A percentile compares a stretch with the other conserved stretches of the same genome.
phyloP scores from a whole-genome alignment of 139 green algal species.

The Chlamydomonas incerta region DNA sequence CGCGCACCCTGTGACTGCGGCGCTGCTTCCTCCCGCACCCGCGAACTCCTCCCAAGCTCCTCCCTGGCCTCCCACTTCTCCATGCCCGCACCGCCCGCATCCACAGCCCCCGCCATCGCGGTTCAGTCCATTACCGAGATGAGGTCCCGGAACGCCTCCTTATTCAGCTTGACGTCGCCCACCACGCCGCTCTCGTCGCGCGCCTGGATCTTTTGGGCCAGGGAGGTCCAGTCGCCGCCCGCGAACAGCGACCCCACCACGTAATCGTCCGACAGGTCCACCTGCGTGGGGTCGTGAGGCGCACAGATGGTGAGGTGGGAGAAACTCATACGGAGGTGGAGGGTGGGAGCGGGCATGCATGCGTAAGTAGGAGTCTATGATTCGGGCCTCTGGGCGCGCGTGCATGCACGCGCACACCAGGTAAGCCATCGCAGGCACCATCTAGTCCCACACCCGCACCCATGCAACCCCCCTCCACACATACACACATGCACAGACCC shows the following conservation, averaged over 20 bases:
- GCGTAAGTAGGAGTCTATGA: no score
- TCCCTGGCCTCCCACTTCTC: no score
- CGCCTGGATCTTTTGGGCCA: slow-evolving; percentile 50
- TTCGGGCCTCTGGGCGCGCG: no score
- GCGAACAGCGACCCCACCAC: slow-evolving; percentile 70
- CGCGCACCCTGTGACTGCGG: background rate
- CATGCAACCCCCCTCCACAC: background rate
- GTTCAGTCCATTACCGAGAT: slow-evolving; percentile 54
- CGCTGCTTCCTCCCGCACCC: no score
- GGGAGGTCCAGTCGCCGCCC: slow-evolving; percentile 60
- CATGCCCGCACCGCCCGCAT: no score
- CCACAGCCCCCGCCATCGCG: background rate
- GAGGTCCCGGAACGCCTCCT: slow-evolving; percentile 59
- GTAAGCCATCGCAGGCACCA: no score
- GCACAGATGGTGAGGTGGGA: background rate
- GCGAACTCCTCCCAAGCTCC: background rate
- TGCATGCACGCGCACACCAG: no score
- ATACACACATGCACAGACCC: no score
- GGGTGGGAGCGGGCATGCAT: background rate
- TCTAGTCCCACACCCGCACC: background rate
- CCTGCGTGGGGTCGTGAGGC: slow-evolving; percentile 33
- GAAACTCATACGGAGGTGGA: background rate
- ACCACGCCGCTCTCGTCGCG: slow-evolving; percentile 45
- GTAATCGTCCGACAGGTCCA: slow-evolving; percentile 75
- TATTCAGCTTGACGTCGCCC: slow-evolving; percentile 44